A percentile compares a stretch with the other conserved stretches of the same genome.
These are phyloP conservation scores for Suhomyces tanzawaensis DNA, from an alignment of 805 yeast species.

Conservation along the genomic window DNA sequence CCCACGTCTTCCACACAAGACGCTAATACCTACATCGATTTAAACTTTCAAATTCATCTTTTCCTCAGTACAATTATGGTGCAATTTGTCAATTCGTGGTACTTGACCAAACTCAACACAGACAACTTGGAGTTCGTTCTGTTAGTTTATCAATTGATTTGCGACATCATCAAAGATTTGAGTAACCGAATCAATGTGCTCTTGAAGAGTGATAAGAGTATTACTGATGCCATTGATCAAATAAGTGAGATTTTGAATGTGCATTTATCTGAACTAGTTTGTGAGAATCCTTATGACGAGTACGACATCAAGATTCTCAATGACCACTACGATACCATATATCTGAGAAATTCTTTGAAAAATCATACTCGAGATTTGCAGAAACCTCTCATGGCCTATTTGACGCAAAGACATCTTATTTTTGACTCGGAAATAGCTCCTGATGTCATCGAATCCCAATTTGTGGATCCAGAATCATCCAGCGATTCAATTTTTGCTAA, in stretches of 20 bases:
- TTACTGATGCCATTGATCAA: slow-evolving; percentile 22
- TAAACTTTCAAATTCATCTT: slow-evolving; percentile 37
- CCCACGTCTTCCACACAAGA: slow-evolving; percentile 14
- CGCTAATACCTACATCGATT: slow-evolving; percentile 8
- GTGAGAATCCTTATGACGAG: slow-evolving; percentile 7
- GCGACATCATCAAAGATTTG: slow-evolving; percentile 24
- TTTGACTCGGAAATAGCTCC: slow-evolving; percentile 9
- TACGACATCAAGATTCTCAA: slow-evolving; percentile 2
- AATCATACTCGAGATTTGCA: slow-evolving; percentile 1
- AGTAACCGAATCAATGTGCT: slow-evolving; percentile 15
- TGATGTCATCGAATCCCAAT: not conserved
- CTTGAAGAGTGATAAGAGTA: slow-evolving; percentile 10
- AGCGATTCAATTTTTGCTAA: slow-evolving; percentile 1
- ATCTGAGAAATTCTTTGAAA: not conserved
- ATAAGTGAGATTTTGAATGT: slow-evolving; percentile 20
- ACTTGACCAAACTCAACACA: slow-evolving; percentile 25
- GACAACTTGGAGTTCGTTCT: slow-evolving; percentile 29
- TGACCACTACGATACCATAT: not conserved
- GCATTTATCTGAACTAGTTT: slow-evolving; percentile 19
- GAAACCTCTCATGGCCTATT: slow-evolving; percentile 3
- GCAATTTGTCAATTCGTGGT: slow-evolving; percentile 16
- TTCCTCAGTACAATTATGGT: slow-evolving; percentile 30
- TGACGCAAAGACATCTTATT: slow-evolving; percentile 16
- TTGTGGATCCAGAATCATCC: not conserved
- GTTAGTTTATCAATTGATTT: slow-evolving; percentile 23